These are phyloP conservation scores for Suillus tomentosus DNA, from an alignment of 768 basidiomycete genomes.

Conservation along the genomic window DNA sequence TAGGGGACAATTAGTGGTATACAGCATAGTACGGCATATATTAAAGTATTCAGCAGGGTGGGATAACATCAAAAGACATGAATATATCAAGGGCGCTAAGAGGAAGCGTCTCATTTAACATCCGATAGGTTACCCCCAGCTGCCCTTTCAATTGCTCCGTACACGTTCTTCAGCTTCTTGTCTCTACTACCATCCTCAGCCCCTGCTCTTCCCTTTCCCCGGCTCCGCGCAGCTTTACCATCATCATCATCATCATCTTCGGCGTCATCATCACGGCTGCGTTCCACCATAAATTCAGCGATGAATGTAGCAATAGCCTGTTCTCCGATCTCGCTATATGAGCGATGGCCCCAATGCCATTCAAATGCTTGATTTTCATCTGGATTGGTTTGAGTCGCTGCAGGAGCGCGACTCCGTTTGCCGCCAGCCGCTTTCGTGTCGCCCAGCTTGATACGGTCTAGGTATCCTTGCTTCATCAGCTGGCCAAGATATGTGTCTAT, in stretches of 20 bases:
- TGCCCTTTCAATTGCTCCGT: constrained; percentile 60
- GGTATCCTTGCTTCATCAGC: constrained; percentile 72
- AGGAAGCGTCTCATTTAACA: constrained; percentile 22
- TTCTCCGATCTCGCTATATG: constrained; percentile 85
- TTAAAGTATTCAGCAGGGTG: background rate
- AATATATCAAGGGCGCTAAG: background rate
- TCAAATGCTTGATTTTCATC: constrained; percentile 47
- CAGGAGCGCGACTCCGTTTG: constrained; percentile 56
- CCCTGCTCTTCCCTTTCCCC: constrained; percentile 20
- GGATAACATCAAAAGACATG: background rate
- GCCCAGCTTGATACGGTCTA: constrained; percentile 66
- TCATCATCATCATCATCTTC: constrained; percentile 38
- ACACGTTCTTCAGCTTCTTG: constrained; percentile 47
- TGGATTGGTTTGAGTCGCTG: constrained; percentile 40
- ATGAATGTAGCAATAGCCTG: constrained; percentile 72
- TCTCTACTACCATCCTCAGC: constrained; percentile 28
- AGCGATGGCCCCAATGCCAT: constrained; percentile 86
- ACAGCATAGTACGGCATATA: background rate
- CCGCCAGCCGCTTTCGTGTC: constrained; percentile 45
- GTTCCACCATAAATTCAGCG: constrained; percentile 74
- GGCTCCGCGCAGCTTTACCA: constrained; percentile 17
- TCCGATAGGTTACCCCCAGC: constrained; percentile 59
- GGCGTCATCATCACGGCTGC: constrained; percentile 28
- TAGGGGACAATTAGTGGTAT: background rate
- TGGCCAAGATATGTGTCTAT: constrained; percentile 67